Evolutionary conservation across 352 stramenopile genomes (phyloP), one percentile per base, ranked within the genome.

Genomic region (Nothophytophthora sp.): DNA sequence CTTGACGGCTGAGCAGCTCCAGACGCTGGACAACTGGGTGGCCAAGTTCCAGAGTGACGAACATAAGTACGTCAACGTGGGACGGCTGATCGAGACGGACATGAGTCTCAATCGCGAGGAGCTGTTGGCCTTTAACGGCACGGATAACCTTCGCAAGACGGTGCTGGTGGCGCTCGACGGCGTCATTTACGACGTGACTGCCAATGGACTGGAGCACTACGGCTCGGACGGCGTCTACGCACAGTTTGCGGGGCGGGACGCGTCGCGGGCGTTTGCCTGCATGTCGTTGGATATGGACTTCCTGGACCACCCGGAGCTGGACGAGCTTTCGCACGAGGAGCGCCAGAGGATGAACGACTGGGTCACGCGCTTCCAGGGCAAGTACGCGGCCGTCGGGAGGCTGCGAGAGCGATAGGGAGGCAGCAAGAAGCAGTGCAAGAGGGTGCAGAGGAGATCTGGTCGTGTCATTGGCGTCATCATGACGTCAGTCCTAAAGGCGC

Each of bases 251-350:
- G 96, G 96, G 3, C 90, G 84, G 41, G 95, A 99, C 60, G 95
- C 86, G 33, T 97, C 91, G 9, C 70, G 94, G 7, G 92, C 94
- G 11, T 69, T 98, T 18, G 94, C 93, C 22, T 92, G 95, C 52
- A 98, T 99, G 93, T 98, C 92, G 54, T 93, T 99, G 44, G 81
- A 97, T 55, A 65, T 80, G 1, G 91, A 89, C 16, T 81, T 93
- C 57, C 54, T 98, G 6, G 86, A 97, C 48, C 87, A 95, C 59
- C 69, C 79, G 15, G 69, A 54, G 33, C 58, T 95, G 23, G 81
- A 85, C 54, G 88, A 93, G 55, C 77, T 99, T 25, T 86, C 77
- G 0, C 62, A 85, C 23, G 89, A 91, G 42, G 83, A 99, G 62
- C 63, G 74, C 25, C 88, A 89, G 41, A 82, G 96, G 25, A 72